Evolutionary conservation across 495 filamentous ascomycete genomes (phyloP).

Genomic region (Elaphomyces granulatus): DNA sequence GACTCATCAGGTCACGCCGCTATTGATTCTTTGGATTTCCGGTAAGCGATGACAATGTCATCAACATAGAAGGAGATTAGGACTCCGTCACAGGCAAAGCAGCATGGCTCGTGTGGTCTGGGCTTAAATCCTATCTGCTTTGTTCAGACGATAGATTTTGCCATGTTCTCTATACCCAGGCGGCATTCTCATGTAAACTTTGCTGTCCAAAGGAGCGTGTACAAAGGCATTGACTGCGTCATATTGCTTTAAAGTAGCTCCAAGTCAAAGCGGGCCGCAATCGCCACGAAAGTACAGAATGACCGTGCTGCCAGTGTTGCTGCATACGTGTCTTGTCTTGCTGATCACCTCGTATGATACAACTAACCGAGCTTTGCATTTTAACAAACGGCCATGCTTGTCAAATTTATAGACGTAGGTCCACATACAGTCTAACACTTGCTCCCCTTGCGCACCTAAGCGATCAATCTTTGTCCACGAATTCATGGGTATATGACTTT

Average conservation of each 20-base stretch:
- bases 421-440: constrained; percentile 4
- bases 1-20: too few relatives aligned
- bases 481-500: neutral
- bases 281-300: constrained; percentile 10
- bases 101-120: too few relatives aligned
- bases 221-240: constrained; percentile 12
- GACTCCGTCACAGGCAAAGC: too few relatives aligned
- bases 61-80: too few relatives aligned
- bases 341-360: constrained; percentile 17
- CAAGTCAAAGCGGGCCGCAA: constrained; percentile 9
- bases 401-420: constrained; percentile 13
- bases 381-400: constrained; percentile 9
- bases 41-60: too few relatives aligned
- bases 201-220: too few relatives aligned
- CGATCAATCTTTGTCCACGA: neutral
- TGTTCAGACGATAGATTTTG: too few relatives aligned
- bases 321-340: constrained; percentile 11
- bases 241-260: constrained; percentile 8
- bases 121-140: too few relatives aligned
- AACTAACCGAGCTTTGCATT: constrained; percentile 17
- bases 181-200: too few relatives aligned
- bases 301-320: constrained; percentile 12
- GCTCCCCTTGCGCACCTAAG: neutral
- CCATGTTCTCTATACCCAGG: too few relatives aligned
- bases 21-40: too few relatives aligned